Evolutionary conservation across 1,284 basidiomycete genomes (phyloP), one percentile per base, ranked within the genome.

Genomic region (Serendipita sp.): DNA sequence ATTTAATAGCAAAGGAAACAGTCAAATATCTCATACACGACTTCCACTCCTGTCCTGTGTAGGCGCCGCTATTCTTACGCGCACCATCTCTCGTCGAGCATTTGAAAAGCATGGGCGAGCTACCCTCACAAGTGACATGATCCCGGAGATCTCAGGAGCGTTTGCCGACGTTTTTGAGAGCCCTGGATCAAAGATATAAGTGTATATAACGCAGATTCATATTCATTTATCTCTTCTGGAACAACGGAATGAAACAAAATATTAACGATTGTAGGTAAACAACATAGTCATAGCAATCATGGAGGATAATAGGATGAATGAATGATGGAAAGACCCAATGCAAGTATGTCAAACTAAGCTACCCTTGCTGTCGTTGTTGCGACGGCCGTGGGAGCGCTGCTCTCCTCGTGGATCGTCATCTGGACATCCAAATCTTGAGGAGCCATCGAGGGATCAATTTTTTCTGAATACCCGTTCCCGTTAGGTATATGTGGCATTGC

Each of bases 61-160:
- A n/a, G 93, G 85, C 1, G 95, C 85, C 0, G 90, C 90, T 34
- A 83, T 92, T 70, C 84, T 97, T 6, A 97, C 94, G 6, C 82
- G 95, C 4, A 85, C 84, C 0, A 82, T 89, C 17, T 93, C 90
- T 61, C 79, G 82, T 35, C 73, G 80, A 26, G 91, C 90, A 1
- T 99, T 91, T 70, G 72, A 74, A 58, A 82, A 83, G 69, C 79
- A 86, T 67, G 88, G 90, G 1, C 77, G 95, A 67, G 84, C 87
- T 63, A 84, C 97, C 69, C 83, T 97, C 45, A 95, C 95, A 0
- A 80, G 92, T 68, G 95, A 98, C 69, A 86, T 98, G 81, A 75
- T 94, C 45, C 79, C 82, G 3, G 81, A 91, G 68, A 79, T 93
- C 49, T 85, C 86, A 1, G 77, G 76, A 43, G 82, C 90, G 0